These are phyloP conservation scores for Leccinum fuscescens DNA, from an alignment of 1,284 basidiomycete genomes.

Conservation along the genomic window DNA sequence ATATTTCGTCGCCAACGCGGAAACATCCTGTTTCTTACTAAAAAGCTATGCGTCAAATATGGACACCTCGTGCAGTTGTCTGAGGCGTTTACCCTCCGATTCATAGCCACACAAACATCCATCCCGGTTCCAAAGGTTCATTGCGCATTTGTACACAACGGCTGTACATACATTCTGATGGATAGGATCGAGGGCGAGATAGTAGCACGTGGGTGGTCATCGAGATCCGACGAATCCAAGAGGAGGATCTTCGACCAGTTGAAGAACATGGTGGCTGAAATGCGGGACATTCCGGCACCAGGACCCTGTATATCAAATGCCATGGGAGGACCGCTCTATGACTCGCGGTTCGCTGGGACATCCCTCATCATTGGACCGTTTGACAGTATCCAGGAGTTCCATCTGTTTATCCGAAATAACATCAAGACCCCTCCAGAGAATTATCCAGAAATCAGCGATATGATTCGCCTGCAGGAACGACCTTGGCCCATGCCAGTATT, in stretches of 20 bases:
- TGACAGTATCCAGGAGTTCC: background rate
- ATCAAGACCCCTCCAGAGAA: background rate
- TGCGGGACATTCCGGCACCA: background rate
- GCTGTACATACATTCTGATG: slow-evolving; percentile 7
- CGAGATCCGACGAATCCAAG: background rate
- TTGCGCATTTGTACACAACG: slow-evolving; percentile 2
- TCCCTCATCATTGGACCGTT: slow-evolving; percentile 3
- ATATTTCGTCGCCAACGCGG: too few species aligned
- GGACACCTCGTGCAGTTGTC: too few species aligned
- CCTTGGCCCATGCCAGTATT: background rate
- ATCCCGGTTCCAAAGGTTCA: slow-evolving; percentile 6
- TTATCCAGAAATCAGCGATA: background rate
- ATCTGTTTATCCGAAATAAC: background rate
- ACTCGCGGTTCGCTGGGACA: background rate
- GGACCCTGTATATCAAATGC: background rate
- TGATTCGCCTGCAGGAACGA: background rate
- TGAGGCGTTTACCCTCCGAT: too few species aligned
- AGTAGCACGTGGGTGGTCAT: background rate
- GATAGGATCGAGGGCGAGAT: slow-evolving; percentile 1
- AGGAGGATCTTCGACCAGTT: slow-evolving; percentile 1
- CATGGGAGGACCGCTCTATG: slow-evolving; percentile 1
- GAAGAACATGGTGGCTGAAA: slow-evolving; percentile 5
- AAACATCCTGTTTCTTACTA: too few species aligned
- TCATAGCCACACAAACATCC: too few species aligned
- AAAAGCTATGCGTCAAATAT: too few species aligned